Evolutionary conservation across 306 rosid species (phyloP), one percentile per base, ranked within the genome.

Genomic region (Lathyrus sativus): DNA sequence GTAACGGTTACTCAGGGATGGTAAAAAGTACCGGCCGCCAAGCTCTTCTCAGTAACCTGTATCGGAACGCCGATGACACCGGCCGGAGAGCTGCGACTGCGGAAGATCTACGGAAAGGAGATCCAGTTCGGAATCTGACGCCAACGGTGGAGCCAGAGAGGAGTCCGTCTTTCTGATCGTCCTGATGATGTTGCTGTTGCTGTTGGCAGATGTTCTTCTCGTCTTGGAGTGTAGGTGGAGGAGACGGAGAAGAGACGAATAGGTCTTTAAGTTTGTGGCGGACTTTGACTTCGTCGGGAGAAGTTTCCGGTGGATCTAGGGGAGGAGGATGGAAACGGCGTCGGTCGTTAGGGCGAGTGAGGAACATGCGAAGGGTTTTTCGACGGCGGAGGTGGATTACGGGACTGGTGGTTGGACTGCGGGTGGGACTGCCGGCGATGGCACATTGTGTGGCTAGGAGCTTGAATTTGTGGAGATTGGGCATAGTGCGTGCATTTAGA

Each of bases 341-440:
- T 38, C 83, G 90, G 64, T 89, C 87, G 42, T 81, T 41, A 9
- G 73, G 68, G 11, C 89, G 89, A 58, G 66, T 59, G 74, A 91
- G 97, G 79, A 91, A 85, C 96, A 91, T 91, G 37, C 96, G 78
- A 13, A 91, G 85, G 38, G 97, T 91, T 19, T 81, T 91, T 2
- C 91, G 93, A 43, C 96, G 93, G 81, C 97, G 97, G 74, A 91
- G 87, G 42, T 85, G 96, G 76, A 91, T 79, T 33, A 89, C 91
- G 1, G 97, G 97, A 60, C 97, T 89, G 48, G 91, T 79, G 15
- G 90, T 76, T 2, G 96, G 96, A 56, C 95, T 89, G 5, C 74
- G 77, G 0, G 95, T 75, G 13, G 95, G 90, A 64, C 96, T 87
- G 39, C 79, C 87, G 72, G 97, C 84, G 69, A 89, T 85, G 57